These are phyloP conservation scores for Fistulina hepatica DNA, from an alignment of 1,284 basidiomycete genomes.

Conservation along the genomic window DNA sequence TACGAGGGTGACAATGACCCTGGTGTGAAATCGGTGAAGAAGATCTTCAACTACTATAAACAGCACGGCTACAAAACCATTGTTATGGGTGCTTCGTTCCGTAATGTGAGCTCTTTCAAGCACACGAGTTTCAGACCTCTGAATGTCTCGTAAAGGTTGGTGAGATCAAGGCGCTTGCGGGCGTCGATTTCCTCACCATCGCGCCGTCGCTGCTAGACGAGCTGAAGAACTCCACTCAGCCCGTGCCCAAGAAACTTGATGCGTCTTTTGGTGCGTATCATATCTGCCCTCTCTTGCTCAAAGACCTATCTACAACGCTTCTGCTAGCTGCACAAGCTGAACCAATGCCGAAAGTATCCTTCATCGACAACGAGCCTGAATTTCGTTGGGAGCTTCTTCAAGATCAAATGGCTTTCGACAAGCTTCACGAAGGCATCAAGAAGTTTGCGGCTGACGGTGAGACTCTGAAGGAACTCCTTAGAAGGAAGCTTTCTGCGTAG, in stretches of 20 bases:
- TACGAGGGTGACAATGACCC: conserved; percentile 89
- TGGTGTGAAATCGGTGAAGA: conserved; percentile 93
- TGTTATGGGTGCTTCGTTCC: conserved; percentile 99
- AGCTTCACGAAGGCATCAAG: conserved; percentile 93
- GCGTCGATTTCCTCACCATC: conserved; percentile 96
- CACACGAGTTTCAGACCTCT: conserved; percentile 8
- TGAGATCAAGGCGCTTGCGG: conserved; percentile 92
- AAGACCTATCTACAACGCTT: conserved; percentile 2
- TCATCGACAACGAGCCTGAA: conserved; percentile 86
- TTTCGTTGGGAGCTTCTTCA: conserved; percentile 92
- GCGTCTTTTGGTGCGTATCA: conserved; percentile 51
- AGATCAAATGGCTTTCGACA: conserved; percentile 93
- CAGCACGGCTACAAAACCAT: conserved; percentile 98
- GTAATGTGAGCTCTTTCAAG: conserved; percentile 55
- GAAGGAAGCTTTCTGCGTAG: conserved; percentile 63
- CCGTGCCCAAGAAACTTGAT: conserved; percentile 81
- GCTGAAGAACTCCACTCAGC: conserved; percentile 71
- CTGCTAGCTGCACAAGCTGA: conserved; percentile 42
- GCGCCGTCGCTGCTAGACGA: conserved; percentile 86
- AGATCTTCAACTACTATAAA: conserved; percentile 99
- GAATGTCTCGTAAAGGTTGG: conserved; percentile 44
- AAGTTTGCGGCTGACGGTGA: conserved; percentile 95
- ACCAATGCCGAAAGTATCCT: conserved; percentile 73
- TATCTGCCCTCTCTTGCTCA: conserved; percentile 3
- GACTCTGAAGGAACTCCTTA: conserved; percentile 78